These are phyloP conservation scores for Ophiostoma australiae DNA, from an alignment of 2,329 filamentous ascomycete genomes.

Conservation along the genomic window DNA sequence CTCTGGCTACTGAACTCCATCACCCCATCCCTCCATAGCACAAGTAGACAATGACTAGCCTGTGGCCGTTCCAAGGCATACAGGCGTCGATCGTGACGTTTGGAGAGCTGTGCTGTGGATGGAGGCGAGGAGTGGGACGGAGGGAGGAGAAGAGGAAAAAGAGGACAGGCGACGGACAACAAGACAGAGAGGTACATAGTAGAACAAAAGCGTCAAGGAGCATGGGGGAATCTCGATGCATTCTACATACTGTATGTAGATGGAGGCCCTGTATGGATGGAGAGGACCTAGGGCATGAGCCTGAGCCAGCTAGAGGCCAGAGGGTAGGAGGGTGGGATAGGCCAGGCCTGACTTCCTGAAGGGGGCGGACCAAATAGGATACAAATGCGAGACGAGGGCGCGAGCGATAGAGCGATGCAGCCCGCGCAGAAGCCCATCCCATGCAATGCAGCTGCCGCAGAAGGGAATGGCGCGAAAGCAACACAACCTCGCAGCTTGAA, in stretches of 20 bases:
- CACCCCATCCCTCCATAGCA: background rate
- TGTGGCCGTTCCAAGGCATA: conserved; percentile 20
- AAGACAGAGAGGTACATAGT: background rate
- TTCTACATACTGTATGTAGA: background rate
- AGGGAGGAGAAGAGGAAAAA: conserved; percentile 6
- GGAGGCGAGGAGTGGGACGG: background rate
- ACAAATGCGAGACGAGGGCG: background rate
- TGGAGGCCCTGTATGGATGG: background rate
- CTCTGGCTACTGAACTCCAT: background rate
- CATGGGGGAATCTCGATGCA: conserved; percentile 9
- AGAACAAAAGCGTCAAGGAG: background rate
- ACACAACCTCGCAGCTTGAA: conserved; percentile 11
- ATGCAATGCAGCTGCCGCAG: conserved; percentile 6
- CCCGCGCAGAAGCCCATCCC: background rate
- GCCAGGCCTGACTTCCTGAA: background rate
- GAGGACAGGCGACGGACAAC: background rate
- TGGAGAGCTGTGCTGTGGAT: background rate
- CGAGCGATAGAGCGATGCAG: conserved; percentile 5
- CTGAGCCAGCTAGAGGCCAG: no score
- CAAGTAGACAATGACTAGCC: background rate
- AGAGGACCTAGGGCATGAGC: background rate
- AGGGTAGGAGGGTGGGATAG: background rate
- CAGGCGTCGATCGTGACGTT: conserved; percentile 23
- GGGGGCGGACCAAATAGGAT: background rate
- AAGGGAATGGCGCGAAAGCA: conserved; percentile 11